Conservation (phyloP, 805 yeast genomes). For the Candida montana region DNA sequence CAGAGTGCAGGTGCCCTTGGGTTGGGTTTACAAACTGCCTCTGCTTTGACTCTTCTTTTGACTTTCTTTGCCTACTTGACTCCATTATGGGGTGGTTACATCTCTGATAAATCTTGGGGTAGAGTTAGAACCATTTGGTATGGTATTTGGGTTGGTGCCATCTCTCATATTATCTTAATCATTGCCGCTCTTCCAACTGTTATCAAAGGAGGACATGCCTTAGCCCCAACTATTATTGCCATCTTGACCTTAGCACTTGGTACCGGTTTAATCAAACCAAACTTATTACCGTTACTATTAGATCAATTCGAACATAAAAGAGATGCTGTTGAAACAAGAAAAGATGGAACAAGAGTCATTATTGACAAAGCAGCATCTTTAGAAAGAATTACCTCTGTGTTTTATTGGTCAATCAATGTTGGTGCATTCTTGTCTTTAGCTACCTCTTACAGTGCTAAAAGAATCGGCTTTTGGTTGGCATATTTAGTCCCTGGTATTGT, state of each 20-base stretch:
- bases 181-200: constrained; percentile 59
- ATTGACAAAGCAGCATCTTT: constrained; percentile 63
- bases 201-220: constrained; percentile 40
- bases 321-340: constrained; percentile 50
- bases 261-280: constrained; percentile 75
- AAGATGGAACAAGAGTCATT: constrained; percentile 61
- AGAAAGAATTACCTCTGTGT: constrained; percentile 67
- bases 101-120: constrained; percentile 71
- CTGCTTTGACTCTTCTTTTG: constrained; percentile 67
- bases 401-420: constrained; percentile 67
- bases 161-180: constrained; percentile 59
- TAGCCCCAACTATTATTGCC: constrained; percentile 51
- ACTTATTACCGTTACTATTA: constrained; percentile 63
- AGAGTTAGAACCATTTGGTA: constrained; percentile 60
- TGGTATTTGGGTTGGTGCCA: constrained; percentile 51
- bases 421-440: constrained; percentile 72
- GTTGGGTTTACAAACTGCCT: constrained; percentile 56
- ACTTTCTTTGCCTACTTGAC: constrained; percentile 80
- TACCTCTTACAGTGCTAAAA: constrained; percentile 62
- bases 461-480: constrained; percentile 69
- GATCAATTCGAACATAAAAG: constrained; percentile 60
- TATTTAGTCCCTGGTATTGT: constrained; percentile 60
- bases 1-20: constrained; percentile 47
- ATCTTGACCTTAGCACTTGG: constrained; percentile 58
- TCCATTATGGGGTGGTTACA: constrained; percentile 68